Percentiles rank a stretch among this genome's conserved stretches.
phyloP scores from a whole-genome alignment of 2,329 filamentous ascomycete genomes.

The Diaporthe velutina region DNA sequence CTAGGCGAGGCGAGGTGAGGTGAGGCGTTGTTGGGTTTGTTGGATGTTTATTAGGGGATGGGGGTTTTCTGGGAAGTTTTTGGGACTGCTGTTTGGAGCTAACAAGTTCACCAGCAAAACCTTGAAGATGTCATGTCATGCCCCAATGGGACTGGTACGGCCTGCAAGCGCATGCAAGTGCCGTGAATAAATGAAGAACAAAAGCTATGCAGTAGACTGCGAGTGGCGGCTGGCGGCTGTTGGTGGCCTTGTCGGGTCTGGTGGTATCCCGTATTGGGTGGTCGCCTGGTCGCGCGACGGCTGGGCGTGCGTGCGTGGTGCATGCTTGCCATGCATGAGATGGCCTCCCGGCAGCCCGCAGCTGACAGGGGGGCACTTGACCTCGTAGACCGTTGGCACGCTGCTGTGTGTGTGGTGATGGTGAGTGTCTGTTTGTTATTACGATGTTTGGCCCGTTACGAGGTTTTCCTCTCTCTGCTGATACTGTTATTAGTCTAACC shows the following conservation, averaged over 20 bases:
- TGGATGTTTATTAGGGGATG: conserved; percentile 17
- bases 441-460: not conserved
- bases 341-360: conserved; percentile 20
- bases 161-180: conserved; percentile 27
- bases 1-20: conserved; percentile 8
- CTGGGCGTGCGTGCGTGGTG: conserved; percentile 3
- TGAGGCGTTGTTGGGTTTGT: conserved; percentile 15
- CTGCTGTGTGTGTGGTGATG: not conserved
- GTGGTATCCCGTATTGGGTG: conserved; percentile 23
- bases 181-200: conserved; percentile 1
- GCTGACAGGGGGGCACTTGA: conserved; percentile 22
- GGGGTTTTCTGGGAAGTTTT: not conserved
- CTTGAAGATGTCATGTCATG: conserved; percentile 22
- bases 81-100: conserved; percentile 5
- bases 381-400: not conserved
- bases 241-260: conserved; percentile 12
- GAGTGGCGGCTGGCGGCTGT: conserved; percentile 6
- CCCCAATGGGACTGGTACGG: conserved; percentile 22
- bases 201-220: not conserved
- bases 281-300: conserved; percentile 4
- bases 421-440: not conserved
- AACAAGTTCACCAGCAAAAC: conserved; percentile 22
- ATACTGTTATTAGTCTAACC: not conserved
- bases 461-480: not conserved
- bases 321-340: not conserved